Conservation (phyloP, 2,329 filamentous ascomycete genomes). For the Calonectria henricotiae region DNA sequence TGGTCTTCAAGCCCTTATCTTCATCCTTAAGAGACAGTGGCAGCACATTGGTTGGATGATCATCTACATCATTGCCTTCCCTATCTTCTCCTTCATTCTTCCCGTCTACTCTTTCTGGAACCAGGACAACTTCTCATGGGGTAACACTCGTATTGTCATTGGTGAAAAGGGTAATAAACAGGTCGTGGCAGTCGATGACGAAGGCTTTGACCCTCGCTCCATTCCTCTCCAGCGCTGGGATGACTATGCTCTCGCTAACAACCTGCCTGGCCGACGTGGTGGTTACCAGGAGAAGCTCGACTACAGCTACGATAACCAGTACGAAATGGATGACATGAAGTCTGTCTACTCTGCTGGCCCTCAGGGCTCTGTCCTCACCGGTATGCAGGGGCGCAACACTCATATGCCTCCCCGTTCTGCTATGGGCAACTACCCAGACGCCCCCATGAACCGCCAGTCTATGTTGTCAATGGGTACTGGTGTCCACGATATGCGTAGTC, state of each 20-base stretch:
- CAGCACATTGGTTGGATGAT: slow-evolving; percentile 99
- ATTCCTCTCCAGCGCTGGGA: slow-evolving; percentile 98
- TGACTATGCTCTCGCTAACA: slow-evolving; percentile 90
- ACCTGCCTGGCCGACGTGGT: slow-evolving; percentile 91
- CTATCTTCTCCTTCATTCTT: slow-evolving; percentile 91
- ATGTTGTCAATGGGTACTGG: slow-evolving; percentile 77
- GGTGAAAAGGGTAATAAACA: slow-evolving; percentile 94
- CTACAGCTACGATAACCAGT: slow-evolving; percentile 81
- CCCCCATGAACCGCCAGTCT: slow-evolving; percentile 76
- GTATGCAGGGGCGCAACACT: slow-evolving; percentile 80
- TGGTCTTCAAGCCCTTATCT: slow-evolving; percentile 95
- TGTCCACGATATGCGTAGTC: slow-evolving; percentile 65
- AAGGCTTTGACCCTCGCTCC: slow-evolving; percentile 90
- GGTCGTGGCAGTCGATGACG: slow-evolving; percentile 88
- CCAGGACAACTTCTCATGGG: slow-evolving; percentile 99
- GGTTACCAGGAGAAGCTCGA: slow-evolving; percentile 76
- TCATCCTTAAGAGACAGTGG: slow-evolving; percentile 97
- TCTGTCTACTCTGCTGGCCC: slow-evolving; percentile 95
- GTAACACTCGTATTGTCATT: slow-evolving; percentile 97
- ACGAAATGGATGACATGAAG: slow-evolving; percentile 98
- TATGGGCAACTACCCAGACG: slow-evolving; percentile 66
- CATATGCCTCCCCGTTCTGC: slow-evolving; percentile 88
- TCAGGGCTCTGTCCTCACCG: slow-evolving; percentile 89
- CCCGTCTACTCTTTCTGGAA: slow-evolving; percentile 99
- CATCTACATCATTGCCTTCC: slow-evolving; percentile 96